Percentiles rank a stretch among this genome's conserved stretches.
Conservation (phyloP, 163 green algal genomes). For the Prototheca wickerhamii region DNA sequence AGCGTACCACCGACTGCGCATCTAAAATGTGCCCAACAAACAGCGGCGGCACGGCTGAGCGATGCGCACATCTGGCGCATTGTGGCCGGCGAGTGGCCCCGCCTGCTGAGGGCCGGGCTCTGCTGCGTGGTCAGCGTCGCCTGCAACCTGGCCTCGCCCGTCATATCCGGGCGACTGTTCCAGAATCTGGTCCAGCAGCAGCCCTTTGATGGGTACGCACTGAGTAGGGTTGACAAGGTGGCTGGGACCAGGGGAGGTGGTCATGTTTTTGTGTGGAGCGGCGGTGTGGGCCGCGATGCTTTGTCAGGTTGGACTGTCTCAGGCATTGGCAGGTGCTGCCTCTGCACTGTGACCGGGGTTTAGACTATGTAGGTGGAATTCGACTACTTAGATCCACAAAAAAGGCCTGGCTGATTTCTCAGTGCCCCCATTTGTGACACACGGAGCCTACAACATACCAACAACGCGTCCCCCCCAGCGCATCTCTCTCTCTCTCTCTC, state of each 20-base stretch:
- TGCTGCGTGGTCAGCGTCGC: conserved; percentile 52
- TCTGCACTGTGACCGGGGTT: too few relatives aligned
- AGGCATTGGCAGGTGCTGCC: too few relatives aligned
- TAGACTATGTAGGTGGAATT: too few relatives aligned
- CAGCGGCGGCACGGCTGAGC: too few relatives aligned
- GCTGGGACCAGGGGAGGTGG: neutral
- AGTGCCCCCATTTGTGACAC: too few relatives aligned
- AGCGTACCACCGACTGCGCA: too few relatives aligned
- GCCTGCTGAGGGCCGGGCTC: conserved; percentile 13
- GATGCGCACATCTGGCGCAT: conserved; percentile 32
- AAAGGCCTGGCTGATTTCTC: too few relatives aligned
- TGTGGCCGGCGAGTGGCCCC: conserved; percentile 22
- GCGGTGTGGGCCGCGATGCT: neutral
- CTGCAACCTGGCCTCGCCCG: conserved; percentile 71
- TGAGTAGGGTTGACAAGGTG: conserved; percentile 18
- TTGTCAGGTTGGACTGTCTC: too few relatives aligned
- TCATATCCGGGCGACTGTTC: conserved; percentile 73
- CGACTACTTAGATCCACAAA: too few relatives aligned
- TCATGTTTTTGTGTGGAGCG: neutral
- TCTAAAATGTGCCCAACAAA: too few relatives aligned
- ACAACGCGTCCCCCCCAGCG: neutral
- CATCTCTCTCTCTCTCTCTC: neutral
- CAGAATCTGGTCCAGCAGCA: conserved; percentile 66
- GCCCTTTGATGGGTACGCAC: conserved; percentile 43
- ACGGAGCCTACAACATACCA: too few relatives aligned